Evolutionary conservation across 371 early-diverging fungal genomes (phyloP).

Genomic region (Mucor irregularis): DNA sequence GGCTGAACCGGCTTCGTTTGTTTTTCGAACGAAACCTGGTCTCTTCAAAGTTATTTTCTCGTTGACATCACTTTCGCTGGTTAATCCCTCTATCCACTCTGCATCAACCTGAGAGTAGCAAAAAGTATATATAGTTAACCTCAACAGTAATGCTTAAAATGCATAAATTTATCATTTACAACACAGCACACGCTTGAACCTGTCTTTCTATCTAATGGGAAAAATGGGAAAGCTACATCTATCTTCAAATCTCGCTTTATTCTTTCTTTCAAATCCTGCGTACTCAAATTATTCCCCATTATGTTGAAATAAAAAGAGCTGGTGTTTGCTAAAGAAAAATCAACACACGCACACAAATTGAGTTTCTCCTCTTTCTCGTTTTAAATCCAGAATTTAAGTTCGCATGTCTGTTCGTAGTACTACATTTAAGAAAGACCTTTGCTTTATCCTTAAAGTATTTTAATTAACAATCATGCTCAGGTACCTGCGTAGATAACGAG

Average conservation of each 20-base stretch:
- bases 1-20: slow-evolving; percentile 4
- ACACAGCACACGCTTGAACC: slow-evolving; percentile 66
- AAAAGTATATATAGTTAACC: background rate
- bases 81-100: slow-evolving; percentile 44
- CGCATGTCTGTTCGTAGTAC: no score
- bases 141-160: no score
- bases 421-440: no score
- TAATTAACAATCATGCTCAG: no score
- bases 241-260: slow-evolving; percentile 58
- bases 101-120: slow-evolving; percentile 34
- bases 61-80: background rate
- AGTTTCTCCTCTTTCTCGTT: no score
- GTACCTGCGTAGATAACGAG: no score
- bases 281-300: slow-evolving; percentile 44
- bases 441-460: no score
- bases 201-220: slow-evolving; percentile 50
- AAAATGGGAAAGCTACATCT: slow-evolving; percentile 64
- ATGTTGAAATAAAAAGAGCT: background rate
- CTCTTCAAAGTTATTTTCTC: slow-evolving; percentile 17
- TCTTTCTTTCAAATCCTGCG: slow-evolving; percentile 36
- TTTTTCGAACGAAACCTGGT: slow-evolving; percentile 19
- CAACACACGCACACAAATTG: no score
- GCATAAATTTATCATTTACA: slow-evolving; percentile 34
- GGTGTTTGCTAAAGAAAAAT: no score
- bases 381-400: no score